Evolutionary conservation across 2,329 filamentous ascomycete genomes (phyloP).

Genomic region (Colletotrichum euphorbiae): DNA sequence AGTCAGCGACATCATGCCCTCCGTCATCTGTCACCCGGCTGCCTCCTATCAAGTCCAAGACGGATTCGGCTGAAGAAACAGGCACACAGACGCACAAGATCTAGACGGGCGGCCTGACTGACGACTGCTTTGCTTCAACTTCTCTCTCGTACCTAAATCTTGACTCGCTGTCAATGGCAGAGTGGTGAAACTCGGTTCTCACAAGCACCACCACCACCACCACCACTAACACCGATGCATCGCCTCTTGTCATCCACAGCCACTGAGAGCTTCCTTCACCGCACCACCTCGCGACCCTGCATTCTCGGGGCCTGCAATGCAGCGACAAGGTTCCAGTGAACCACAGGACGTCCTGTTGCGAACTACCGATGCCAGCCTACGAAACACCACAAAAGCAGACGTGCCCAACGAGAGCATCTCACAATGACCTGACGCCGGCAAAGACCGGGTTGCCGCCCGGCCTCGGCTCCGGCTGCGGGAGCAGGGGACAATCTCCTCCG

Average conservation of each 20-base stretch:
- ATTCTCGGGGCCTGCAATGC: conserved; percentile 21
- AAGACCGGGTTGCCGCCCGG: conserved; percentile 24
- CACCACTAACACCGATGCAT: background rate
- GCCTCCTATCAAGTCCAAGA: background rate
- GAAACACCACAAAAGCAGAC: background rate
- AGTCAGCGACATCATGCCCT: background rate
- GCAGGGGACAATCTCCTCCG: background rate
- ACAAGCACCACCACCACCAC: background rate
- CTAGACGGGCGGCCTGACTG: too few species aligned
- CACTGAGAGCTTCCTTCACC: conserved; percentile 24
- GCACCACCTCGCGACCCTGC: conserved; percentile 31
- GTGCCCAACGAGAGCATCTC: conserved; percentile 8
- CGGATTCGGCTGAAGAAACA: background rate
- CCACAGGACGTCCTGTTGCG: background rate
- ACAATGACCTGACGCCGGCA: conserved; percentile 24
- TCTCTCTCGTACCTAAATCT: background rate
- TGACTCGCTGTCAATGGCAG: background rate
- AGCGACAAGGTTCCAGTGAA: conserved; percentile 13
- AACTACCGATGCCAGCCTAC: conserved; percentile 25
- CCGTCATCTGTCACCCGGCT: background rate
- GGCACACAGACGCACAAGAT: background rate
- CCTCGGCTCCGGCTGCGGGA: conserved; percentile 32
- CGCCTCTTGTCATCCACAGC: conserved; percentile 17
- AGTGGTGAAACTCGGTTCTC: conserved; percentile 17
- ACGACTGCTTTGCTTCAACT: too few species aligned